phyloP scores from a whole-genome alignment of 1,284 basidiomycete species.

The Tilletia setariae region DNA sequence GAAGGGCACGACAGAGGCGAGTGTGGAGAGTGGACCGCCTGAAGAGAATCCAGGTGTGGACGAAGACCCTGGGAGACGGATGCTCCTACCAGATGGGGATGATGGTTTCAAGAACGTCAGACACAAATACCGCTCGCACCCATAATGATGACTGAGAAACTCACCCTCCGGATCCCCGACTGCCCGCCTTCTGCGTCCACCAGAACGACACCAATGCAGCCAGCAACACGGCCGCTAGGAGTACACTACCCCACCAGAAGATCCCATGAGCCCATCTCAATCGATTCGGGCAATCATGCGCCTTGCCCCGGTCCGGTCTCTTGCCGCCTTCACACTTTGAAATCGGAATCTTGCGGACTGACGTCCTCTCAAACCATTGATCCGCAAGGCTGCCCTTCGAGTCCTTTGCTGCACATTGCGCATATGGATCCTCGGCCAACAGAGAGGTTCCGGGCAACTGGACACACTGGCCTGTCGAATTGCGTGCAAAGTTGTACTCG shows the following conservation, averaged over 20 bases:
- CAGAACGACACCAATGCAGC: slow-evolving; percentile 40
- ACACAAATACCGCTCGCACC: slow-evolving; percentile 54
- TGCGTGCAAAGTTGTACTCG: slow-evolving; percentile 51
- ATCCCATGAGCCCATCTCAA: slow-evolving; percentile 33
- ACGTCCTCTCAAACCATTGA: slow-evolving; percentile 52
- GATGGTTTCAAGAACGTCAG: too few relatives aligned
- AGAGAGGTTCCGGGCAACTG: slow-evolving; percentile 36
- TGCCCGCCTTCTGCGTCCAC: slow-evolving; percentile 67
- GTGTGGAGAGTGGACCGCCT: slow-evolving; percentile 19
- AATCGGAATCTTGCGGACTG: slow-evolving; percentile 46
- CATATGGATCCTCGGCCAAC: slow-evolving; percentile 29
- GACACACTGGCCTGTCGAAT: slow-evolving; percentile 38
- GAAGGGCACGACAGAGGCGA: slow-evolving; percentile 31
- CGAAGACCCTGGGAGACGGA: slow-evolving; percentile 8
- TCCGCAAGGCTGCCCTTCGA: slow-evolving; percentile 32
- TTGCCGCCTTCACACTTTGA: slow-evolving; percentile 44
- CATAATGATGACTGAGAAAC: slow-evolving; percentile 85
- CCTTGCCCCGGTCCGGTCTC: slow-evolving; percentile 43
- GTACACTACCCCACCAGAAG: slow-evolving; percentile 47
- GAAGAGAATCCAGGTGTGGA: neutral
- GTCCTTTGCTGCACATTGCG: slow-evolving; percentile 30
- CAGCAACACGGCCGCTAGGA: slow-evolving; percentile 35
- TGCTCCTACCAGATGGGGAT: neutral
- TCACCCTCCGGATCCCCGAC: slow-evolving; percentile 59
- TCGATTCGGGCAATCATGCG: slow-evolving; percentile 39